phyloP scores from a whole-genome alignment of 768 basidiomycete genomes.

The Lactifluus subvellereus region DNA sequence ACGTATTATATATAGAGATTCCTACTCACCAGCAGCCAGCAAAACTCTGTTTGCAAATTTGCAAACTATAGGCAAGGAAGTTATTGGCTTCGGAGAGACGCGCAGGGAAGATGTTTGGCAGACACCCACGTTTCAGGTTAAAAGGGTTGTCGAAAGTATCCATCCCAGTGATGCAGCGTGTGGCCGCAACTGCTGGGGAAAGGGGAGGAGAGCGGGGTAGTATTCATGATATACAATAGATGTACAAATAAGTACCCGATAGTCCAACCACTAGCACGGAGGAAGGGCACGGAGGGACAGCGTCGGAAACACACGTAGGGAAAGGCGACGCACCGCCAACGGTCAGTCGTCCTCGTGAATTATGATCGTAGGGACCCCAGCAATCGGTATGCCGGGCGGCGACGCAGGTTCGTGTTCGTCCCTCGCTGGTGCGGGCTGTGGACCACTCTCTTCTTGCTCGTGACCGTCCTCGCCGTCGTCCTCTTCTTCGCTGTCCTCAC shows the following conservation, averaged over 20 bases:
- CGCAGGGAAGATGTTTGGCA: background rate
- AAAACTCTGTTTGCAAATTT: background rate
- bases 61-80: background rate
- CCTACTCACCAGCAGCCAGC: background rate
- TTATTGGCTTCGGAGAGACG: background rate
- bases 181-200: background rate
- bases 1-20: background rate
- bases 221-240: background rate
- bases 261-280: background rate
- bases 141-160: background rate
- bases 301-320: background rate
- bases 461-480: slow-evolving; percentile 26
- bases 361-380: slow-evolving; percentile 36
- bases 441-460: slow-evolving; percentile 26
- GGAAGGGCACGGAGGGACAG: background rate
- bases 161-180: background rate
- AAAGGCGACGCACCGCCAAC: slow-evolving; percentile 4
- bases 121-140: background rate
- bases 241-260: background rate
- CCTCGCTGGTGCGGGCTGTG: slow-evolving; percentile 20
- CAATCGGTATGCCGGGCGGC: slow-evolving; percentile 25
- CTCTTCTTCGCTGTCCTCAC: slow-evolving; percentile 44
- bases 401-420: slow-evolving; percentile 2
- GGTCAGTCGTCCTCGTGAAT: slow-evolving; percentile 49
- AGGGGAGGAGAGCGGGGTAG: background rate